Evolutionary conservation across 2,329 filamentous ascomycete genomes (phyloP).

Genomic region (Xylaria sp.): DNA sequence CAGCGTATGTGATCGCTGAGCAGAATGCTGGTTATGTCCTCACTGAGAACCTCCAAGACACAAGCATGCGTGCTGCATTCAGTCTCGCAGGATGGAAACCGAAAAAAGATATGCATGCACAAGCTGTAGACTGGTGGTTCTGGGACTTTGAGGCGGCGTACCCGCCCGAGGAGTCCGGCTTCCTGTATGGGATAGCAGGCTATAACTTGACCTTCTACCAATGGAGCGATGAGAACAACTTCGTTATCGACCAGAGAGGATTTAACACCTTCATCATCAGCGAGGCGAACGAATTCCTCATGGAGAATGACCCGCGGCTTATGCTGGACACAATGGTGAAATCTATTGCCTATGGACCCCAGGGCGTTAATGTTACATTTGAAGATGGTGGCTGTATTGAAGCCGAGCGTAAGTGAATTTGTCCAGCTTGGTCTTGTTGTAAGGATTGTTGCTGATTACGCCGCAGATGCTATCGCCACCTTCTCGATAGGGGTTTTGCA

Average conservation of each 20-base stretch:
- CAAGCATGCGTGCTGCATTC: slow-evolving; percentile 63
- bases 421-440: not conserved
- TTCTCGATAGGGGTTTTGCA: slow-evolving; percentile 73
- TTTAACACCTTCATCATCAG: slow-evolving; percentile 63
- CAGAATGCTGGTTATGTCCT: slow-evolving; percentile 63
- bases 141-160: slow-evolving; percentile 61
- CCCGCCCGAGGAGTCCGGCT: slow-evolving; percentile 60
- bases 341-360: slow-evolving; percentile 56
- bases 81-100: slow-evolving; percentile 68
- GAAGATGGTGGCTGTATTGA: slow-evolving; percentile 52
- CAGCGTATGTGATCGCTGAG: slow-evolving; percentile 51
- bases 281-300: slow-evolving; percentile 63
- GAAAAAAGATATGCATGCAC: slow-evolving; percentile 57
- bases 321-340: slow-evolving; percentile 63
- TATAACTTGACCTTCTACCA: slow-evolving; percentile 68
- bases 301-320: slow-evolving; percentile 59
- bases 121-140: slow-evolving; percentile 65
- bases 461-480: slow-evolving; percentile 61
- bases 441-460: slow-evolving; percentile 26
- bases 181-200: slow-evolving; percentile 60
- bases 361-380: slow-evolving; percentile 59
- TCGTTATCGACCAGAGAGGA: slow-evolving; percentile 65
- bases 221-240: slow-evolving; percentile 66
- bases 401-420: slow-evolving; percentile 34
- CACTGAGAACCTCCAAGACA: slow-evolving; percentile 64